Evolutionary conservation across 75 land plant genomes (phyloP), one percentile per base, ranked within the genome.

Genomic region (Sequoia sempervirens): DNA sequence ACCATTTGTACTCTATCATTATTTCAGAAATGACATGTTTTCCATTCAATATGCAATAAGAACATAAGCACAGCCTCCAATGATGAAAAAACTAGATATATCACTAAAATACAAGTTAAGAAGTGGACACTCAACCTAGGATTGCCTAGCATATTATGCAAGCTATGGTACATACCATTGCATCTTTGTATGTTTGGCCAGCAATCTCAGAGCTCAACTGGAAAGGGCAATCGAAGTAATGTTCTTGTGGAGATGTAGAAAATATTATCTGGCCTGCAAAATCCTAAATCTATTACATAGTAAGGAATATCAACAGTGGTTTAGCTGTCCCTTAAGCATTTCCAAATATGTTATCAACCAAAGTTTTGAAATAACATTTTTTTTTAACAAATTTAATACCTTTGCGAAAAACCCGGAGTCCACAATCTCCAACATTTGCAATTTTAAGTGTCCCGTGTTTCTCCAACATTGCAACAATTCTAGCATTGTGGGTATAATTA

Each of bases 361-460:
- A 26, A 30, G 32, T 70, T 32, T 70, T 32, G 73, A 78, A 45
- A 40, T 78, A 10, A 45, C 1, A 78, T n/a, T 11, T 11, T 38
- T 78, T n/a, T 75, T 43, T 45, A n/a, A 13, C 20, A 78, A 78
- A 45, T 78, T 10, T 18, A 56, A 56, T 81, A 96, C 99, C 99
- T 89, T 85, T 58, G 1, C 99, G 93, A 54, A 97, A 79, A 81
- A 96, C 50, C 20, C 93, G 87, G n/a, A 97, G 85, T 46, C 95
- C 98, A 91, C 99, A 97, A 85, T 97, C 99, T 80, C 99, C 99
- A 84, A 97, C 86, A 88, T 87, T 97, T 40, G 98, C 99, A 78
- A 96, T 85, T 82, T 88, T 95, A 37, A 97, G 86, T 69, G 74
- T 89, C 66, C 99, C 99, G 84, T 84, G 85, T 34, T 85, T 88